Percentiles rank a stretch among this genome's conserved stretches.
phyloP scores from a whole-genome alignment of 2,329 filamentous ascomycete genomes.

The Fusarium tuaranense region DNA sequence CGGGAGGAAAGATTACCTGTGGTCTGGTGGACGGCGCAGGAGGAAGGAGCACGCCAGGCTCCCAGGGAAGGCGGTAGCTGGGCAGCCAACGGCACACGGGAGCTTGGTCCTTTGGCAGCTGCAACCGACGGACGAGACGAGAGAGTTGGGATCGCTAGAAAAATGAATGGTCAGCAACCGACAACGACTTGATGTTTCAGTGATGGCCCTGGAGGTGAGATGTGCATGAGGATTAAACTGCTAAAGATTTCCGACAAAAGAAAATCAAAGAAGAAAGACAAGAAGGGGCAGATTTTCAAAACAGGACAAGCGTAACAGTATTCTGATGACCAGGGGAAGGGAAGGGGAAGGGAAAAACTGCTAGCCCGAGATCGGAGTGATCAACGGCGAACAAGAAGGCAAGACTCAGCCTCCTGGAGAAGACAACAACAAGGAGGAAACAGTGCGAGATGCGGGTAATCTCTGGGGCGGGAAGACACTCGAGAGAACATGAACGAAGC shows the following conservation, averaged over 20 bases:
- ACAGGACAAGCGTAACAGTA: not conserved
- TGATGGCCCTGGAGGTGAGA: not conserved
- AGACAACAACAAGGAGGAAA: not conserved
- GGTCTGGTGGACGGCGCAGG: not conserved
- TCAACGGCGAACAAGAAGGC: not conserved
- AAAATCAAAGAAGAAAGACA: not conserved
- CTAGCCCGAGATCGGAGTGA: not conserved
- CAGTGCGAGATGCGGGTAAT: not conserved
- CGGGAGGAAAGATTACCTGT: not conserved
- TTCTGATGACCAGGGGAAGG: not conserved
- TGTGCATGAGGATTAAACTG: not conserved
- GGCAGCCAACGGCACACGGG: not conserved
- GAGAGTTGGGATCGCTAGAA: not conserved
- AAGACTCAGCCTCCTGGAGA: not conserved
- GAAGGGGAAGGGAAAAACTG: not conserved
- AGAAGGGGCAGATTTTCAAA: not conserved
- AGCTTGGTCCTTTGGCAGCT: not conserved
- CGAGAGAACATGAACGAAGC: not conserved
- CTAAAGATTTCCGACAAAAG: not conserved
- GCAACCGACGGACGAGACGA: not conserved
- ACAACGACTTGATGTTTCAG: not conserved
- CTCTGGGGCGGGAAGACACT: not conserved
- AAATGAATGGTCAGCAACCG: not conserved
- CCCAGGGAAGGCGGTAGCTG: not conserved
- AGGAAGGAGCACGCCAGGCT: slow-evolving; percentile 26